phyloP scores from a whole-genome alignment of 371 early-diverging fungal species.

The Lichtheimia corymbifera region DNA sequence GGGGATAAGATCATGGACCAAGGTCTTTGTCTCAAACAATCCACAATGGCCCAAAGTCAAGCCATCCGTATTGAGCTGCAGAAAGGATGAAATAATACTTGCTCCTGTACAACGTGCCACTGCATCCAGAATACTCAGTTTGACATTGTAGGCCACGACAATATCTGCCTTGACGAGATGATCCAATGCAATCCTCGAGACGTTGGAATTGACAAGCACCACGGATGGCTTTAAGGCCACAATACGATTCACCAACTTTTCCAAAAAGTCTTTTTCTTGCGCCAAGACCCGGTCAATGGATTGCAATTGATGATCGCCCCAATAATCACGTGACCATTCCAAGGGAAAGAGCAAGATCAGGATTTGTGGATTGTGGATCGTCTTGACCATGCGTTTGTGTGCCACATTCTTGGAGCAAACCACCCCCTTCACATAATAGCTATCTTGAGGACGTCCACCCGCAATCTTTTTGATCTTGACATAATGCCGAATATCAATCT shows the following conservation, averaged over 20 bases:
- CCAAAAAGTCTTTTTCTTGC: constrained; percentile 83
- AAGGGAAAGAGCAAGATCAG: constrained; percentile 86
- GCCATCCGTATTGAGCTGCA: constrained; percentile 67
- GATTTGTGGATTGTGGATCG: constrained; percentile 73
- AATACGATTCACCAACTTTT: constrained; percentile 80
- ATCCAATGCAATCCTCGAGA: constrained; percentile 88
- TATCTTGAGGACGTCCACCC: constrained; percentile 80
- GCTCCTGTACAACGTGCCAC: constrained; percentile 89
- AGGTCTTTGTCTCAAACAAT: constrained; percentile 75
- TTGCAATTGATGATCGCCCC: constrained; percentile 77
- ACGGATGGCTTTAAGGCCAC: constrained; percentile 79
- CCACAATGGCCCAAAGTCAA: constrained; percentile 75
- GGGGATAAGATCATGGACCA: constrained; percentile 76
- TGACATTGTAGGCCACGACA: constrained; percentile 84
- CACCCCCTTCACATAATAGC: constrained; percentile 82
- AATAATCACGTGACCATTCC: constrained; percentile 77
- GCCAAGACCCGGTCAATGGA: constrained; percentile 80
- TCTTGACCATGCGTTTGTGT: constrained; percentile 84
- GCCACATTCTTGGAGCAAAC: constrained; percentile 90
- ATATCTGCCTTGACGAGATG: constrained; percentile 77
- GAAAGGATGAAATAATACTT: constrained; percentile 80
- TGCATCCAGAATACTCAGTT: constrained; percentile 77
- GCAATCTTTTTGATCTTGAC: constrained; percentile 96
- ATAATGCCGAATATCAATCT: constrained; percentile 87
- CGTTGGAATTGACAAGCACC: constrained; percentile 79